These are phyloP conservation scores for Plasmodium coatneyi DNA, from an alignment of 169 alveolate species.

Conservation along the genomic window DNA sequence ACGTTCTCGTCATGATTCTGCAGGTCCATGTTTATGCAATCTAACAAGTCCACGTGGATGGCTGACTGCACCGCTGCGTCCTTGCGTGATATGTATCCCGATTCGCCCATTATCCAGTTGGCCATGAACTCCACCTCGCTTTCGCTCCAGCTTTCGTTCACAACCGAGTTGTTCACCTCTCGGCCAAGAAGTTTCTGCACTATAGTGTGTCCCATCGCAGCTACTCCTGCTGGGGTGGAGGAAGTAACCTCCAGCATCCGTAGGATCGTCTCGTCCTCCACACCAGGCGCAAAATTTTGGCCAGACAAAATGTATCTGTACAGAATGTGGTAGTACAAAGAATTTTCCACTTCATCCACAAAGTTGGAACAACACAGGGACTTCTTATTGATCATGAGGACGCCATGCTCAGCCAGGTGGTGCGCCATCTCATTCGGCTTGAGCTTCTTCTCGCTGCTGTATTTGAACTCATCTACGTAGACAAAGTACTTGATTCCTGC, in stretches of 20 bases:
- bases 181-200: constrained; percentile 44
- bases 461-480: constrained; percentile 37
- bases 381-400: constrained; percentile 41
- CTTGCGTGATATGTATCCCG: constrained; percentile 27
- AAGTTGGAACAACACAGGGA: constrained; percentile 66
- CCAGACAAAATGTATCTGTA: constrained; percentile 15
- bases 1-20: constrained; percentile 21
- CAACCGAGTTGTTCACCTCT: not conserved
- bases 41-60: not conserved
- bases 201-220: not conserved
- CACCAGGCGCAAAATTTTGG: not conserved
- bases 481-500: constrained; percentile 52
- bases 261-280: not conserved
- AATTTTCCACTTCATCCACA: constrained; percentile 54
- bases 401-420: not conserved
- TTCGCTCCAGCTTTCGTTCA: not conserved
- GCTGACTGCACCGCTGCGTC: not conserved
- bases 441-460: not conserved
- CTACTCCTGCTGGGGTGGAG: not conserved
- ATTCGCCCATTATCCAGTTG: constrained; percentile 5
- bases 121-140: not conserved
- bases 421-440: not conserved
- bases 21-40: constrained; percentile 45
- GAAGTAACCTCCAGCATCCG: not conserved
- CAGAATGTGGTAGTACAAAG: constrained; percentile 24